phyloP scores from a whole-genome alignment of 2,329 filamentous ascomycete species.

The Didymella sp. region DNA sequence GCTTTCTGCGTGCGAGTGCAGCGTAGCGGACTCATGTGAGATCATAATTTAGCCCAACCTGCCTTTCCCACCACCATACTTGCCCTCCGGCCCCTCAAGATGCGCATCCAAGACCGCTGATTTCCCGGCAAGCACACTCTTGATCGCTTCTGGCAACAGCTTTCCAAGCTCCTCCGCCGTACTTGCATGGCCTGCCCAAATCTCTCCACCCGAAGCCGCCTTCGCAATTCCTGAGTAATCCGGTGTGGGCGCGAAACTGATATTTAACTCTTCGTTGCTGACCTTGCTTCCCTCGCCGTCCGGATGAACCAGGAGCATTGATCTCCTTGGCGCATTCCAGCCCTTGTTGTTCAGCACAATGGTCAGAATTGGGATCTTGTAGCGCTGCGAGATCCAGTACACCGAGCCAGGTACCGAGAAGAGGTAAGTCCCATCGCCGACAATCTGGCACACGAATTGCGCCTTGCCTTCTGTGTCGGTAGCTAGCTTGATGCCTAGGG shows the following conservation, averaged over 20 bases:
- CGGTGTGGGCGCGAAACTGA: conserved; percentile 69
- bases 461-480: conserved; percentile 57
- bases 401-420: conserved; percentile 70
- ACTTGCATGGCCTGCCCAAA: conserved; percentile 67
- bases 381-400: conserved; percentile 72
- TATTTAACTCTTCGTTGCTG: conserved; percentile 70
- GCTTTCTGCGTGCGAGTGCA: too few relatives aligned
- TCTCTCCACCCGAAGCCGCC: conserved; percentile 67
- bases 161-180: conserved; percentile 63
- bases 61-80: conserved; percentile 49
- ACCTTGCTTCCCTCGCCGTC: conserved; percentile 67
- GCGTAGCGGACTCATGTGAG: too few relatives aligned
- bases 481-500: conserved; percentile 78
- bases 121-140: conserved; percentile 62
- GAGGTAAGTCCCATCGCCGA: conserved; percentile 72
- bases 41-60: conserved; percentile 1
- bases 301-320: conserved; percentile 70
- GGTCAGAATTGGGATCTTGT: conserved; percentile 70
- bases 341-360: conserved; percentile 75
- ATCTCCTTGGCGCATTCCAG: conserved; percentile 71
- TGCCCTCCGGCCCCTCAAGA: conserved; percentile 63
- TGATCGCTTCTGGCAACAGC: conserved; percentile 64
- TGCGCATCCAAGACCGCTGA: conserved; percentile 70
- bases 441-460: conserved; percentile 57
- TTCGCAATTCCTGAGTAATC: conserved; percentile 73